Base-by-base conservation (phyloP, 495 filamentous ascomycete species). In the Recurvomyces mirabilis region DNA sequence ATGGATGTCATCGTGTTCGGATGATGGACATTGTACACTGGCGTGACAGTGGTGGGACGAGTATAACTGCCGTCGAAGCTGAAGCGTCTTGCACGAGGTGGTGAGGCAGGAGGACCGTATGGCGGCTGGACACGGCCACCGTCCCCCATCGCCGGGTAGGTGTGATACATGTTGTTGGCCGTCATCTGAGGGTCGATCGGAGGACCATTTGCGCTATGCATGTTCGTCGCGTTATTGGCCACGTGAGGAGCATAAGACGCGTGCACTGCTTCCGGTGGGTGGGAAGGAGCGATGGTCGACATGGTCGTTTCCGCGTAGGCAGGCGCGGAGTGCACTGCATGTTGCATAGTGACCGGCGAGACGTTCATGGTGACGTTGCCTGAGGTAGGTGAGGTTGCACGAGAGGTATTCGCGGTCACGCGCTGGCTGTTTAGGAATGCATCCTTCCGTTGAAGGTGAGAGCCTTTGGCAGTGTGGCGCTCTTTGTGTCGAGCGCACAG, bases 391-490 rank as follows among this genome's bases (percentile, higher is more conserved):
- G 39, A 42, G 14, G 42, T 24, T 4, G 29, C 2, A 10, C 22
- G 20, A 17, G 42, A 36, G 30, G 37, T 21, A 12, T 36, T 23
- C 18, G 18, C 34, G 2, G 31, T 6, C 3, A 6, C 28, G 5
- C 30, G 23, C 29, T 45, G 45, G 31, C 63, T 63, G 58, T 77
- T 77, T 52, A 75, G 72, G 54, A 79, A 70, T 31, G 76, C 74
- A 58, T 96, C 91, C 60, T 91, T 93, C 49, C 87, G 81, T 65
- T 88, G 88, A 38, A 96, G 68, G 62, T 93, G 87, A 12, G 89
- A 96, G 35, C 89, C 91, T 56, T 87, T 82, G 47, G 87, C 88
- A n/a, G 86, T 94, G 62, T 98, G 91, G 44, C 91, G 78, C 59
- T 95, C 91, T 58, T 83, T 80, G 68, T 98, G 91, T 20, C 91